These are phyloP conservation scores for Ustilago curta DNA, from an alignment of 1,284 basidiomycete genomes.

Conservation along the genomic window DNA sequence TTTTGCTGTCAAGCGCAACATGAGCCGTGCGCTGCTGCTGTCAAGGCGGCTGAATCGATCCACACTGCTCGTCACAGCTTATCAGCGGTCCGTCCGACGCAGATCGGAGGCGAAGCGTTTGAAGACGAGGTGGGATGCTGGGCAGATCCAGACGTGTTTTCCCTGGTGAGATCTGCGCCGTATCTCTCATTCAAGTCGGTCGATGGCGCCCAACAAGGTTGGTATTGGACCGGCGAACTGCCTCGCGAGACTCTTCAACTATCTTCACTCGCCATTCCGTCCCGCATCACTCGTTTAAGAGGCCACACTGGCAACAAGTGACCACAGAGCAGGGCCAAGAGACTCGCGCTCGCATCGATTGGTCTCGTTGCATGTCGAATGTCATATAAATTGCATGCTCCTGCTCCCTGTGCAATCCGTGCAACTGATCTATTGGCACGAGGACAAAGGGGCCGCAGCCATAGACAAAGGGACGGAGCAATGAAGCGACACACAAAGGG, in stretches of 20 bases:
- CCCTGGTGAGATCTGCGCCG: conserved; percentile 24
- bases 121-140: conserved; percentile 32
- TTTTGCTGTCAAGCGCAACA: conserved; percentile 43
- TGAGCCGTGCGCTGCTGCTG: conserved; percentile 4
- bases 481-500: too few relatives aligned
- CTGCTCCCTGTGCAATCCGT: not conserved
- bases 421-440: too few relatives aligned
- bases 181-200: conserved; percentile 29
- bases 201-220: conserved; percentile 16
- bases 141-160: conserved; percentile 43
- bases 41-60: too few relatives aligned
- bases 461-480: too few relatives aligned
- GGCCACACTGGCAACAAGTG: not conserved
- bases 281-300: not conserved
- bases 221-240: conserved; percentile 38
- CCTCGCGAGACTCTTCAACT: conserved; percentile 26
- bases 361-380: not conserved
- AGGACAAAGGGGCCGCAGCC: too few relatives aligned
- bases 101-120: not conserved
- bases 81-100: not conserved
- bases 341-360: too few relatives aligned
- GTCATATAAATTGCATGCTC: not conserved
- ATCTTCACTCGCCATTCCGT: conserved; percentile 7
- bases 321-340: not conserved
- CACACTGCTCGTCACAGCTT: not conserved